Evolutionary conservation across 1,284 basidiomycete genomes (phyloP).

Genomic region (Cutaneotrichosporon arboriforme): DNA sequence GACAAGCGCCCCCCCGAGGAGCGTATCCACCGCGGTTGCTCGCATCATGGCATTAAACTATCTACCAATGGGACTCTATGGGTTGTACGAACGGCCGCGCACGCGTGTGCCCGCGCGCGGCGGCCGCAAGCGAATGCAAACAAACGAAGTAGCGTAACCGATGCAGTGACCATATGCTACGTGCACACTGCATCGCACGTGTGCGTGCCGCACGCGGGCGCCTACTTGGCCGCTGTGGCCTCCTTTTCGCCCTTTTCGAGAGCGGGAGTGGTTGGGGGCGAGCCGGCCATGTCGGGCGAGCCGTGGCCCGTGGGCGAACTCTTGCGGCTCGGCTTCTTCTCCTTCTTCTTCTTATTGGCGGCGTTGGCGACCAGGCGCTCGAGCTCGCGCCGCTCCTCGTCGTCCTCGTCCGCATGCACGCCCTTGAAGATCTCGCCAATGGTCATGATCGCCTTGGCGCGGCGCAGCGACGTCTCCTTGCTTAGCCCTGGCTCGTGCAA

Average conservation of each 20-base stretch:
- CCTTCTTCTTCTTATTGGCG: slow-evolving; percentile 48
- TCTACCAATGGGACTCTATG: too few relatives aligned
- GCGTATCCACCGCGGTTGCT: too few relatives aligned
- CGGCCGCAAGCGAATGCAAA: neutral
- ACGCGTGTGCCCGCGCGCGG: neutral
- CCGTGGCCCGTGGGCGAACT: too few relatives aligned
- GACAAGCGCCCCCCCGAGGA: too few relatives aligned
- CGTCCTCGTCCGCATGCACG: slow-evolving; percentile 75
- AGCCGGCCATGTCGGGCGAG: too few relatives aligned
- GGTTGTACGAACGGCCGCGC: too few relatives aligned
- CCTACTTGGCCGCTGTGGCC: neutral
- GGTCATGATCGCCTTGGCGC: slow-evolving; percentile 79
- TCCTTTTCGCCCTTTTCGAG: neutral
- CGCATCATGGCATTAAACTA: too few relatives aligned
- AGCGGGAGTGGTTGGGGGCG: neutral
- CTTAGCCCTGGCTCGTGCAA: slow-evolving; percentile 67
- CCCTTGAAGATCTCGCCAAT: slow-evolving; percentile 82
- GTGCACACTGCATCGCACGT: too few relatives aligned
- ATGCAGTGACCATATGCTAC: too few relatives aligned
- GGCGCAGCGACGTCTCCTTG: slow-evolving; percentile 65
- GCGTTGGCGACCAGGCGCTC: slow-evolving; percentile 57
- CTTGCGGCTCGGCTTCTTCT: slow-evolving; percentile 26
- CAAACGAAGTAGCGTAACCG: neutral
- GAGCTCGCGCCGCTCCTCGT: slow-evolving; percentile 84
- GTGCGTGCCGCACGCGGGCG: too few relatives aligned